Conservation (phyloP, 768 basidiomycete genomes). For the Amylocystis lapponica region DNA sequence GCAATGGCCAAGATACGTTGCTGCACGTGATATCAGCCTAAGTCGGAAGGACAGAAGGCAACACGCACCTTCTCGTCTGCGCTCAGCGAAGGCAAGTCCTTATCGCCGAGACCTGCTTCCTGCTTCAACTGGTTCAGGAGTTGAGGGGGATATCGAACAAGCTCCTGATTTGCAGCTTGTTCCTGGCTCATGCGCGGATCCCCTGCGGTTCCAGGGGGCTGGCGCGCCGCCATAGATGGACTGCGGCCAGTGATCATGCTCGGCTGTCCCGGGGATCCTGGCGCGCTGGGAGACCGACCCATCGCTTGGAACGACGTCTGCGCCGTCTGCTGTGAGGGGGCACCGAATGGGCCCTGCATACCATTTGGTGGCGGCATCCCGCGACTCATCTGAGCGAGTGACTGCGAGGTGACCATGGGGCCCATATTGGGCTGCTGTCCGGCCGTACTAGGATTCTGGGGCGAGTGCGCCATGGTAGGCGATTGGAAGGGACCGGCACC, state of each 20-base stretch:
- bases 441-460: slow-evolving; percentile 38
- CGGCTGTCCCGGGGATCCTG: slow-evolving; percentile 44
- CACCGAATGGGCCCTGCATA: slow-evolving; percentile 29
- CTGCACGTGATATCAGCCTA: slow-evolving; percentile 2
- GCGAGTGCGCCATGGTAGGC: slow-evolving; percentile 59
- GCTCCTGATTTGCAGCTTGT: slow-evolving; percentile 32
- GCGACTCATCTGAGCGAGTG: slow-evolving; percentile 36
- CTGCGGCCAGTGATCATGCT: slow-evolving; percentile 50
- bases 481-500: slow-evolving; percentile 51
- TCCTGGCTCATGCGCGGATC: slow-evolving; percentile 12
- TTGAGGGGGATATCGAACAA: slow-evolving; percentile 33
- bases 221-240: slow-evolving; percentile 48
- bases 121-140: slow-evolving; percentile 31
- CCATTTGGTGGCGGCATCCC: slow-evolving; percentile 47
- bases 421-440: slow-evolving; percentile 36
- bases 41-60: too few species aligned
- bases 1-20: slow-evolving; percentile 5
- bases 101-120: slow-evolving; percentile 41
- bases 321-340: slow-evolving; percentile 28
- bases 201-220: slow-evolving; percentile 30
- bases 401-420: slow-evolving; percentile 49
- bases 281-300: slow-evolving; percentile 56
- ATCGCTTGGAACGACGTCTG: slow-evolving; percentile 38
- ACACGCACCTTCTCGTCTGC: slow-evolving; percentile 55
- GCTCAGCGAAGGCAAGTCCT: slow-evolving; percentile 38